A percentile compares a stretch with the other conserved stretches of the same genome.
Evolutionary conservation across 805 yeast species (phyloP).

Genomic region (Starmerella geochares): DNA sequence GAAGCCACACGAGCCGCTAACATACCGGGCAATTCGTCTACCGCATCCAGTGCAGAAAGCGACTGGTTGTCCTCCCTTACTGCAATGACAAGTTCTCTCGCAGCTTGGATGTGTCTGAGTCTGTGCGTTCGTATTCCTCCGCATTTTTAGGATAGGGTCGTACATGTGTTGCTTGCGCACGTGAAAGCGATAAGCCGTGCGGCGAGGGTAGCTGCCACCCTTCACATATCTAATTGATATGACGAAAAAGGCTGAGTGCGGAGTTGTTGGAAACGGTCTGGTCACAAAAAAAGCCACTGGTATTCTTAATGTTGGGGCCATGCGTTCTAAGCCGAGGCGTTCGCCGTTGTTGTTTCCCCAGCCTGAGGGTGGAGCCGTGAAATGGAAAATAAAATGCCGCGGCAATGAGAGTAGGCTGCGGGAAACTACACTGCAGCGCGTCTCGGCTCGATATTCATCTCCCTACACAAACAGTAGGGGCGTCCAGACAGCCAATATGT

Average conservation of each 20-base stretch:
- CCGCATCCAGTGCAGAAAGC: not conserved
- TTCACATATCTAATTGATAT: not conserved
- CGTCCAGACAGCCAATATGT: too few species aligned
- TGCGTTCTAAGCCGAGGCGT: too few species aligned
- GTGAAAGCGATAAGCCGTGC: constrained; percentile 5
- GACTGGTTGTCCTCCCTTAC: not conserved
- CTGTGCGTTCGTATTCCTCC: not conserved
- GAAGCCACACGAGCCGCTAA: not conserved
- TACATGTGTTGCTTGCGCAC: constrained; percentile 3
- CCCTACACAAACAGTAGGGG: too few species aligned
- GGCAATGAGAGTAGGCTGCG: not conserved
- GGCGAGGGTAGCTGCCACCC: not conserved
- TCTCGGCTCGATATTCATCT: too few species aligned
- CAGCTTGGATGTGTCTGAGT: not conserved
- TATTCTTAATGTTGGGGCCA: too few species aligned
- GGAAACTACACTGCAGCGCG: too few species aligned
- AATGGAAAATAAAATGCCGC: not conserved
- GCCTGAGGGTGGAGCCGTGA: not conserved
- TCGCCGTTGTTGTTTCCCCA: not conserved
- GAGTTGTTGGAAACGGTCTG: too few species aligned
- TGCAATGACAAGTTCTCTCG: not conserved
- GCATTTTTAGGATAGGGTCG: not conserved
- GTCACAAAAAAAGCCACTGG: too few species aligned
- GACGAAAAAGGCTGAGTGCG: too few species aligned
- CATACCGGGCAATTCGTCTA: not conserved